Conservation (phyloP, 73 alveolate genomes). For the Paramecium sonneborni region DNA sequence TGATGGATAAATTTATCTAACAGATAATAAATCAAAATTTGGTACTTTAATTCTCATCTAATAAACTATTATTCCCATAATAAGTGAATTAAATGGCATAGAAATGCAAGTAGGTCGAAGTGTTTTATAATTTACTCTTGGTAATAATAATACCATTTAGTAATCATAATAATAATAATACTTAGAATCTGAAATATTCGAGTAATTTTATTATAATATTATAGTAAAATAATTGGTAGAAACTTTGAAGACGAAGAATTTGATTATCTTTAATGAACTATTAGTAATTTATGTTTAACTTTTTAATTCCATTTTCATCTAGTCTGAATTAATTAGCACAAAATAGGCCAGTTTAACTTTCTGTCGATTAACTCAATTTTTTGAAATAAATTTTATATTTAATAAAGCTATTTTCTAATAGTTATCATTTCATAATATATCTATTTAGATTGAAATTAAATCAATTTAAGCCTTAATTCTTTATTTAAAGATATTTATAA, state of each 20-base stretch:
- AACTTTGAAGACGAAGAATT: constrained; percentile 3
- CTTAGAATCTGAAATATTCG: constrained; percentile 28
- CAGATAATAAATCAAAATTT: constrained; percentile 70
- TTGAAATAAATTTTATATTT: not conserved
- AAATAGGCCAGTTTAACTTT: not conserved
- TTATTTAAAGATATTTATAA: not conserved
- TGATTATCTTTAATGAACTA: not conserved
- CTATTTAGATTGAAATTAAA: not conserved
- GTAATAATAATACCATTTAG: not conserved
- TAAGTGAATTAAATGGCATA: not conserved
- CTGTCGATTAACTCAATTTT: too few species aligned
- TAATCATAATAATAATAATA: not conserved
- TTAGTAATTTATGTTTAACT: not conserved
- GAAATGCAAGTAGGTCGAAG: constrained; percentile 22
- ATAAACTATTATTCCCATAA: constrained; percentile 4
- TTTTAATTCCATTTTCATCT: not conserved
- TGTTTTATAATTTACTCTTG: constrained; percentile 34
- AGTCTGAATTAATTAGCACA: not conserved
- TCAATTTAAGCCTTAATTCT: not conserved
- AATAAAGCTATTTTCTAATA: not conserved
- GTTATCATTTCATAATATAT: not conserved
- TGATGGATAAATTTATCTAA: constrained; percentile 68
- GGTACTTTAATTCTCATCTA: not conserved
- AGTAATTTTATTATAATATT: not conserved
- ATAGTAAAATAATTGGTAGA: constrained; percentile 6